Conservation (phyloP, 2,329 filamentous ascomycete species). For the Penicillium frequentans region DNA sequence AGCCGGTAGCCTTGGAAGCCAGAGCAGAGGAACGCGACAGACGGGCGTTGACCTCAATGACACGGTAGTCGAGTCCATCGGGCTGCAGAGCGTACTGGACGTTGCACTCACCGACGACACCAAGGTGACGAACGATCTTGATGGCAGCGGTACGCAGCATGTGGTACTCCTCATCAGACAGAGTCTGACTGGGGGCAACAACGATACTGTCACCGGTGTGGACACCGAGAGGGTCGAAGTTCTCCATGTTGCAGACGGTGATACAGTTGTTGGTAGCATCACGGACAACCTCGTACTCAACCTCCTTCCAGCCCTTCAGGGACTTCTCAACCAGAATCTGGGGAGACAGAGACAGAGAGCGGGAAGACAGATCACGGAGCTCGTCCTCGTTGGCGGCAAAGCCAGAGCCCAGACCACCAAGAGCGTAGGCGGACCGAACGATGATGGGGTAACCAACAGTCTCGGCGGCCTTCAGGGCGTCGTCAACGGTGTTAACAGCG, state of each 20-base stretch:
- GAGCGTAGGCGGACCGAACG: constrained; percentile 91
- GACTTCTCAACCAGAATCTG: constrained; percentile 99
- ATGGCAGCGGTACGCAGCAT: constrained; percentile 97
- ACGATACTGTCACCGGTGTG: constrained; percentile 99
- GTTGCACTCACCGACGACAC: constrained; percentile 97
- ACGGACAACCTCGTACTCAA: constrained; percentile 97
- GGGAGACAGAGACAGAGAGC: constrained; percentile 87
- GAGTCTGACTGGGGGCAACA: constrained; percentile 91
- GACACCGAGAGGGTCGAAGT: constrained; percentile 95
- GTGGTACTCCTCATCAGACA: constrained; percentile 98
- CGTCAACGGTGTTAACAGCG: constrained; percentile 86
- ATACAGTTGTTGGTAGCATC: constrained; percentile 99
- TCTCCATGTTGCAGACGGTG: constrained; percentile 98
- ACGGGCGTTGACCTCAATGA: constrained; percentile 99
- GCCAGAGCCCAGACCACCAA: constrained; percentile 92
- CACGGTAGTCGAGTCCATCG: constrained; percentile 94
- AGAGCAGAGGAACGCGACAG: constrained; percentile 95
- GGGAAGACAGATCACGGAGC: constrained; percentile 87
- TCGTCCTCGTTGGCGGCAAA: constrained; percentile 95
- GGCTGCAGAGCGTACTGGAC: constrained; percentile 97
- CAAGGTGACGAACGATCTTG: constrained; percentile 96
- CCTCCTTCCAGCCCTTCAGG: constrained; percentile 98
- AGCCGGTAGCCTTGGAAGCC: constrained; percentile 96
- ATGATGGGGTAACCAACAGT: constrained; percentile 96
- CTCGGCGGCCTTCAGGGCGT: constrained; percentile 83